phyloP scores from a whole-genome alignment of 179 eudicot species.

The Beta lomatogona region DNA sequence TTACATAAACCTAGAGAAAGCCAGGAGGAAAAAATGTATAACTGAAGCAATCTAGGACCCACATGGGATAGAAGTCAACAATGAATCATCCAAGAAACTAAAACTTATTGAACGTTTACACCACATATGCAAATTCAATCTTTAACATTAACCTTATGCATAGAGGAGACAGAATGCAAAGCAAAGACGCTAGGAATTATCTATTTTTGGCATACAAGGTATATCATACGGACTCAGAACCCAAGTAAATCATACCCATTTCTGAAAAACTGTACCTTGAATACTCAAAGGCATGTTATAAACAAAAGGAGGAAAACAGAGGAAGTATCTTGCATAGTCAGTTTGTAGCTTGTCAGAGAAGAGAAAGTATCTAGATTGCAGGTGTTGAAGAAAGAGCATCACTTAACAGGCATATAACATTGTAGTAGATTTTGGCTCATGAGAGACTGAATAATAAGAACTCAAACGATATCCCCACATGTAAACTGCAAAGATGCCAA shows the following conservation, averaged over 20 bases:
- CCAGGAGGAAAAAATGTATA: not conserved
- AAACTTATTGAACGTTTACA: too few species aligned
- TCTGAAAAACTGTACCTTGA: not conserved
- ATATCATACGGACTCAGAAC: not conserved
- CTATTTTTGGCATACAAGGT: not conserved
- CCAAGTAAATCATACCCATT: not conserved
- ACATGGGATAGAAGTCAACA: not conserved
- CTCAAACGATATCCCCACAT: not conserved
- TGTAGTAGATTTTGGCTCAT: not conserved
- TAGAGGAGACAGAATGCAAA: not conserved
- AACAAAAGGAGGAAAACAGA: not conserved
- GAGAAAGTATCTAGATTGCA: not conserved
- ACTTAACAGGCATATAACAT: not conserved
- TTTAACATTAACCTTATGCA: not conserved
- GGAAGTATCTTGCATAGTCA: not conserved
- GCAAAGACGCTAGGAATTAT: not conserved
- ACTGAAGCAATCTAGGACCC: not conserved
- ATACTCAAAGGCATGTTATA: not conserved
- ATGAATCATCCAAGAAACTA: not conserved
- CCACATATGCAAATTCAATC: not conserved
- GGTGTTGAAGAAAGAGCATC: not conserved
- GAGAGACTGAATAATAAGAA: not conserved
- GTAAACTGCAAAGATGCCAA: not conserved
- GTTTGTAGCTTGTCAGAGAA: not conserved
- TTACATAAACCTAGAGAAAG: not conserved